Evolutionary conservation across 2,329 filamentous ascomycete species (phyloP).

Genomic region (Alternaria burnsii): DNA sequence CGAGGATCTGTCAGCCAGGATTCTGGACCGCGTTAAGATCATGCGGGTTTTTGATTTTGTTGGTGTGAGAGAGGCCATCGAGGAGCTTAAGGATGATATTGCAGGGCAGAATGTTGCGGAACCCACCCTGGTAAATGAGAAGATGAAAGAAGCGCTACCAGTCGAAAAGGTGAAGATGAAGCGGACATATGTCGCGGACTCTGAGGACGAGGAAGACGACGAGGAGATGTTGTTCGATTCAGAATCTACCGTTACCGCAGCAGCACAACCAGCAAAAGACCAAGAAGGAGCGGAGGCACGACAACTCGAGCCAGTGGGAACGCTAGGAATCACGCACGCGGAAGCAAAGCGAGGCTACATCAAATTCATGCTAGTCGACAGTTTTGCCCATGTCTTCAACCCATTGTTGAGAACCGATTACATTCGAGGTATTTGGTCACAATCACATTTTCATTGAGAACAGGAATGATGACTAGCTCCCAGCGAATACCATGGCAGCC

Average conservation of each 20-base stretch:
- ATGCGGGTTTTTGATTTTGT: conserved; percentile 62
- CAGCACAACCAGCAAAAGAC: neutral
- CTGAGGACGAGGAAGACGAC: conserved; percentile 46
- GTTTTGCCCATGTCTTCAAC: conserved; percentile 49
- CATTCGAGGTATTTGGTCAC: conserved; percentile 42
- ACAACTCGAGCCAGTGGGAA: neutral
- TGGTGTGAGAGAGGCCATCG: conserved; percentile 57
- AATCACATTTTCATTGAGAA: conserved; percentile 22
- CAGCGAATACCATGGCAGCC: conserved; percentile 53
- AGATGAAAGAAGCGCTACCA: neutral
- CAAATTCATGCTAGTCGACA: conserved; percentile 52
- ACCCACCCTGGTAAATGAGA: conserved; percentile 27
- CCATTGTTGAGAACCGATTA: conserved; percentile 51
- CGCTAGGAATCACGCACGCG: neutral
- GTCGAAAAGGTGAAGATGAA: conserved; percentile 4
- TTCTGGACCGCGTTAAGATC: conserved; percentile 57
- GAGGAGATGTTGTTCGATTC: conserved; percentile 53
- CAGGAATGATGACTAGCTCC: conserved; percentile 13
- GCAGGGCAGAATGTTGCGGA: conserved; percentile 16
- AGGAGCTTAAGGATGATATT: conserved; percentile 54
- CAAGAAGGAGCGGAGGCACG: neutral
- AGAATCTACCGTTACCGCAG: neutral
- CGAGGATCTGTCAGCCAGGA: conserved; percentile 43
- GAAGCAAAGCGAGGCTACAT: neutral
- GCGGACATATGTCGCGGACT: conserved; percentile 44